These are phyloP conservation scores for Lantana camara DNA, from an alignment of 257 asterid species.

Conservation along the genomic window DNA sequence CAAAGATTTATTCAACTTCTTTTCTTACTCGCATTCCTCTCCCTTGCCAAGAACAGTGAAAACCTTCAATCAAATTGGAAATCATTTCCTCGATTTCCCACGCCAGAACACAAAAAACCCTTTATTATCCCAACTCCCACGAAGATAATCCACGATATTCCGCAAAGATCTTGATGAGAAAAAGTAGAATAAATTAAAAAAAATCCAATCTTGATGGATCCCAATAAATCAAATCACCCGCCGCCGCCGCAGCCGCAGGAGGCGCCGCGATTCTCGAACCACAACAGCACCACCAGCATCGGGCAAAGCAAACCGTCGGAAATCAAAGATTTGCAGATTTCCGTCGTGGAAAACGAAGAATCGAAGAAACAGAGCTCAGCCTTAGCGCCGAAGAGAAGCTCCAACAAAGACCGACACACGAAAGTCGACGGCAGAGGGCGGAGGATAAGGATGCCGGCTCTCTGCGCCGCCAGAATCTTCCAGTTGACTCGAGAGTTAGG, in stretches of 20 bases:
- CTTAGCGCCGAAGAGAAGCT: conserved; percentile 63
- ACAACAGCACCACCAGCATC: conserved; percentile 8
- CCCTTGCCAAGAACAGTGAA: conserved; percentile 19
- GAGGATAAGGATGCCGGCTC: conserved; percentile 81
- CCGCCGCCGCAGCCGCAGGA: too few species aligned
- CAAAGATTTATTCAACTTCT: conserved; percentile 25
- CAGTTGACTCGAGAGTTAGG: conserved; percentile 78
- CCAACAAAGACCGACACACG: conserved; percentile 78
- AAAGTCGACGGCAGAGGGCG: conserved; percentile 83
- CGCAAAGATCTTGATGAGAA: background rate
- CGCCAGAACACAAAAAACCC: conserved; percentile 12
- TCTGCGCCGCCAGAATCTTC: conserved; percentile 76
- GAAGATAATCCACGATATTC: conserved; percentile 7
- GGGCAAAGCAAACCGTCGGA: conserved; percentile 38
- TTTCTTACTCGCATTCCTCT: conserved; percentile 35
- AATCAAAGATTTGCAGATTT: conserved; percentile 47
- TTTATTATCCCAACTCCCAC: background rate
- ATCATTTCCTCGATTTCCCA: background rate
- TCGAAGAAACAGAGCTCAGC: conserved; percentile 39
- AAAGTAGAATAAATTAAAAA: too few species aligned
- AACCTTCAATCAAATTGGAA: conserved; percentile 1
- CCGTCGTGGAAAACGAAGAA: conserved; percentile 46
- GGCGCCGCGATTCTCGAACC: conserved; percentile 27
- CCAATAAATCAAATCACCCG: conserved; percentile 48
- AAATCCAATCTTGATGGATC: conserved; percentile 52